Base-by-base conservation (phyloP, 75 land plant species). In the Azolla pinnata region DNA sequence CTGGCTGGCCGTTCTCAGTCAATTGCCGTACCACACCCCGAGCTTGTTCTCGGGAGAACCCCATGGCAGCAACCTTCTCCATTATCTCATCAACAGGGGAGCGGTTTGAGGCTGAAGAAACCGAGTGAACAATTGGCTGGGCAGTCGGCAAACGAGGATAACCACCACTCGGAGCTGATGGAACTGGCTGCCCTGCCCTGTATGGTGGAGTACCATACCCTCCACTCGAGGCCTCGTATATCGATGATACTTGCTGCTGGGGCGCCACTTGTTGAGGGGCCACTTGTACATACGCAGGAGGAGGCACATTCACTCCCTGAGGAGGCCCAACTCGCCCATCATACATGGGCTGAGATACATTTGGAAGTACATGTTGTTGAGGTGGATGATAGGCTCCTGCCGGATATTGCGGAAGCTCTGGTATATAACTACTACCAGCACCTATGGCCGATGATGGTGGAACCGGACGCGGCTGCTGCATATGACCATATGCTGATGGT, bases 1-100 rank as follows among this genome's bases (percentile, higher is more conserved):
- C 96, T 0, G 89, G 65, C 73, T 88, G 96, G 4, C 98, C 96
- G 59, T 81, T 92, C 64, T 92, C 98, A 30, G 95, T 88, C 26
- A 92, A 74, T 54, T 73, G 83, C 54, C 79, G 69, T 24, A 92
- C 98, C 18, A 84, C 82, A 30, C 79, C 90, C 58, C 79, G 73
- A 27, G 88, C 96, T 49, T 85, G 96, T 2, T 92, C 98, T 70
- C 86, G 80, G 2, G 96, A 64, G 62, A 92, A 92, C 14, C 98
- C 98, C 98, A 92, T 92, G 14, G 48, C 62, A 20, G 87, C 66
- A 29, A 92, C 96, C 68, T 83, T 92, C 44, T 92, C 98, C 17
- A 92, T 67, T 45, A 92, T 83, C 69, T 92, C 98, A 66, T 92
- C 98, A 26, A 92, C 48, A 1, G 95, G 84, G 52, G 81, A 77